Evolutionary conservation across 352 stramenopile species (phyloP).

Genomic region (Salisapilia sapeloensis): DNA sequence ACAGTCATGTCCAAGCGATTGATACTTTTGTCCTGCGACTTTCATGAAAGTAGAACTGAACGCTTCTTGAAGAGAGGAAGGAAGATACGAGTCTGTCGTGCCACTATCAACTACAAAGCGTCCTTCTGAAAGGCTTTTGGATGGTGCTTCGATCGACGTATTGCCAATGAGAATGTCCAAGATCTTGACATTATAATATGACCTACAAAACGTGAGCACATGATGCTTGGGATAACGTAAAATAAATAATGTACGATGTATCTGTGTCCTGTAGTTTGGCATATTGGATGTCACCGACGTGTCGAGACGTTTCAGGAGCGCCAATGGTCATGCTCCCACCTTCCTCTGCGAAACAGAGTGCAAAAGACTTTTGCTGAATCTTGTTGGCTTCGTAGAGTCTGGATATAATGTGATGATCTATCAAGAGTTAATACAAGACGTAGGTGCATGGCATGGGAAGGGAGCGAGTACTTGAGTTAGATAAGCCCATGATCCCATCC

Average conservation of each 20-base stretch:
- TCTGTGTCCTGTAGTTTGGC: constrained; percentile 19
- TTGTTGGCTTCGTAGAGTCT: constrained; percentile 68
- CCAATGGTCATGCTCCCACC: constrained; percentile 61
- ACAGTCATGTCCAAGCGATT: constrained; percentile 17
- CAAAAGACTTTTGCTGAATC: constrained; percentile 60
- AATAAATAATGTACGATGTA: constrained; percentile 3
- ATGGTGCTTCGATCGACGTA: constrained; percentile 29
- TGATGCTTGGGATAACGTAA: constrained; percentile 7
- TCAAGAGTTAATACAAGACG: constrained; percentile 1
- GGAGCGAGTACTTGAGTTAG: constrained; percentile 10
- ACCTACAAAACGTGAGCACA: constrained; percentile 5
- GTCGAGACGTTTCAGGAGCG: constrained; percentile 18
- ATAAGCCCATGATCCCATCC: constrained; percentile 72
- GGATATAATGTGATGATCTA: constrained; percentile 50
- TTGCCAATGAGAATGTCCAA: constrained; percentile 46
- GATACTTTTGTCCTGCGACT: constrained; percentile 25
- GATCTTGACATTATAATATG: constrained; percentile 59
- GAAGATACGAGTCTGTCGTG: constrained; percentile 72
- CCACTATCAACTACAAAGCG: constrained; percentile 76
- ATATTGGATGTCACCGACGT: constrained; percentile 35
- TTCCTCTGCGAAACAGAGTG: constrained; percentile 53
- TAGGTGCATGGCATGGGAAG: constrained; percentile 1
- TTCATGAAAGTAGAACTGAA: constrained; percentile 44
- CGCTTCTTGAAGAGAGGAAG: constrained; percentile 19
- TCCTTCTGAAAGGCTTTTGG: constrained; percentile 17